These are phyloP conservation scores for Phytopythium ostracodes DNA, from an alignment of 352 stramenopile species.

Conservation along the genomic window DNA sequence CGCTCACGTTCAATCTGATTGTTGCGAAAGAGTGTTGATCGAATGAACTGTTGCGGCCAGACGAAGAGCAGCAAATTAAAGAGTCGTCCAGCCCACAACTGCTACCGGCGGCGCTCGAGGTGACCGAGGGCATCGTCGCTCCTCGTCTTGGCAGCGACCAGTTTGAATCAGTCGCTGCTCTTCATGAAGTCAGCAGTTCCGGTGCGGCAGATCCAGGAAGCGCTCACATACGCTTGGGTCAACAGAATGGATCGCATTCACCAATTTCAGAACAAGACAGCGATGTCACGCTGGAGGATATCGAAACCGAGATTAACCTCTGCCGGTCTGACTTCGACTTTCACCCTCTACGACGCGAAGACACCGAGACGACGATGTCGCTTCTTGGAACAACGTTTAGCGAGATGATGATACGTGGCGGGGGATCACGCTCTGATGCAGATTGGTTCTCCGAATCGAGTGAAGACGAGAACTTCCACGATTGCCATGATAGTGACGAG, in stretches of 20 bases:
- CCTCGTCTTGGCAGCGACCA: neutral
- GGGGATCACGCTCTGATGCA: neutral
- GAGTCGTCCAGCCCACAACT: neutral
- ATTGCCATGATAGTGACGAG: neutral
- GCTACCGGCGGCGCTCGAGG: neutral
- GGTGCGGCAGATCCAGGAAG: neutral
- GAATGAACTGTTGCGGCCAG: neutral
- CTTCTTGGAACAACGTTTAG: constrained; percentile 17
- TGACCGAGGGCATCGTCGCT: neutral
- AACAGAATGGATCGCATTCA: neutral
- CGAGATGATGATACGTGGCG: constrained; percentile 9
- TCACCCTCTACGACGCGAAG: constrained; percentile 13
- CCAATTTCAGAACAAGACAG: neutral
- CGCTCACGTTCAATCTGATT: neutral
- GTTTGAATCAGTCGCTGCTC: neutral
- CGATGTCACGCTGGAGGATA: neutral
- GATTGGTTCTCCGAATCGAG: constrained; percentile 4
- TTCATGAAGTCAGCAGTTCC: neutral
- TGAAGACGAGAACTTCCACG: constrained; percentile 6
- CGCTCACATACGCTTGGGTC: neutral
- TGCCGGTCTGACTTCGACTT: neutral
- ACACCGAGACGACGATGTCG: constrained; percentile 29
- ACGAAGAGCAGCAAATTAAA: neutral
- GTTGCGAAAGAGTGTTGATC: neutral
- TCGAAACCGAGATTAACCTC: constrained; percentile 3